A percentile compares a stretch with the other conserved stretches of the same genome.
Conservation (phyloP, 73 alveolate species). For the Tetrahymena thermophila region DNA sequence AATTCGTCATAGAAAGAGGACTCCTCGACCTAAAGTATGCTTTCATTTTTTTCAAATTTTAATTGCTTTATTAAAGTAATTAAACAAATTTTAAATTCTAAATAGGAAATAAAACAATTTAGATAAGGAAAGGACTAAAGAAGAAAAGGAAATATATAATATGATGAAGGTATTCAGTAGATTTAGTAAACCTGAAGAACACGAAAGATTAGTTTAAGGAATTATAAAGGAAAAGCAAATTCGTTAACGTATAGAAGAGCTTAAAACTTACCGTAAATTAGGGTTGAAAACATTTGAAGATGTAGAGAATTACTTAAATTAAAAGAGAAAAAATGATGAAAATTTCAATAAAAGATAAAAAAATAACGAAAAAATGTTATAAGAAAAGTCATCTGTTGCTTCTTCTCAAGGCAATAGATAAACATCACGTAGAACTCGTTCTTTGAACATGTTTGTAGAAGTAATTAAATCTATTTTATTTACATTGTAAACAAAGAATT, state of each 20-base stretch:
- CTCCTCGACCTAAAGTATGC: constrained; percentile 64
- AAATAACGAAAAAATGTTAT: constrained; percentile 21
- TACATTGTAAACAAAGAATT: not conserved
- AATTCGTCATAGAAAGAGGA: constrained; percentile 94
- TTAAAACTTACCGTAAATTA: constrained; percentile 51
- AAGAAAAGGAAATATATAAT: constrained; percentile 56
- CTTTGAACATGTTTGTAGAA: not conserved
- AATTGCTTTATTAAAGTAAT: not conserved
- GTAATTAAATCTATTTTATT: not conserved
- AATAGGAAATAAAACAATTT: constrained; percentile 17
- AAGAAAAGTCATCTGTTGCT: constrained; percentile 10
- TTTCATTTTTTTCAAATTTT: not conserved
- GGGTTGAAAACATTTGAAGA: constrained; percentile 71
- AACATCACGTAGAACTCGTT: not conserved
- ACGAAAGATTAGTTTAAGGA: constrained; percentile 57
- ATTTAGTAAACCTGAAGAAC: constrained; percentile 65
- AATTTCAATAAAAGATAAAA: constrained; percentile 31
- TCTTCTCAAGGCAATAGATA: not conserved
- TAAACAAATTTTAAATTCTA: not conserved
- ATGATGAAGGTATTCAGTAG: constrained; percentile 79
- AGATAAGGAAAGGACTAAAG: constrained; percentile 56
- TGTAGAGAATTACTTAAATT: constrained; percentile 58
- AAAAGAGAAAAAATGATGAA: constrained; percentile 52
- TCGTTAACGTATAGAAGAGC: constrained; percentile 60
- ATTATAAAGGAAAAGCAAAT: constrained; percentile 57